Evolutionary conservation across 345 rosid species (phyloP).

Genomic region (Isatis tinctoria): DNA sequence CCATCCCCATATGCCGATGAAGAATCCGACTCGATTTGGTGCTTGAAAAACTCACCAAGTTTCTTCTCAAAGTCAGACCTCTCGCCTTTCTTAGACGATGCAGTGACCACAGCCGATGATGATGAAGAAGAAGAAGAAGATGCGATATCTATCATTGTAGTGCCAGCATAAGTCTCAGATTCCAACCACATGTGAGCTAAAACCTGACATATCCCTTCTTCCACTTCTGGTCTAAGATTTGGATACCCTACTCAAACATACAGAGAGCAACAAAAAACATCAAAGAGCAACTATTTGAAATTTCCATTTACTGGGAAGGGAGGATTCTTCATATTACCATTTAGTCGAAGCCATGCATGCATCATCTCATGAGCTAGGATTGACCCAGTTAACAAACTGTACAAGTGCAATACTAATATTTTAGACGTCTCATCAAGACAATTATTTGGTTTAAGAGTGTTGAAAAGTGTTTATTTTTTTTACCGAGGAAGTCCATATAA

Average conservation of each 20-base stretch:
- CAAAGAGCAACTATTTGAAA: not conserved
- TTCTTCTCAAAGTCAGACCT: slow-evolving; percentile 89
- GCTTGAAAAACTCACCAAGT: slow-evolving; percentile 83
- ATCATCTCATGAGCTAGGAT: slow-evolving; percentile 99
- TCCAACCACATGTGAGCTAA: slow-evolving; percentile 98
- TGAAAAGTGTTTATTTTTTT: not conserved
- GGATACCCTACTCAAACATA: slow-evolving; percentile 57
- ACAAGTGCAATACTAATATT: not conserved
- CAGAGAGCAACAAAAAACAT: not conserved
- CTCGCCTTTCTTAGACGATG: slow-evolving; percentile 78
- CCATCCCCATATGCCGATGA: slow-evolving; percentile 93
- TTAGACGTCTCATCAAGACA: slow-evolving; percentile 6
- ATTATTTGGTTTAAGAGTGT: not conserved
- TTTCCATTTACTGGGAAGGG: not conserved
- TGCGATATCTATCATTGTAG: slow-evolving; percentile 35
- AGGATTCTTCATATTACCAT: slow-evolving; percentile 44
- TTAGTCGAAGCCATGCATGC: slow-evolving; percentile 99
- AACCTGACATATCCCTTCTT: slow-evolving; percentile 98
- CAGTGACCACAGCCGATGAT: slow-evolving; percentile 42
- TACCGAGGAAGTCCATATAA: slow-evolving; percentile 95
- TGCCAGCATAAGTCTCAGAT: slow-evolving; percentile 59
- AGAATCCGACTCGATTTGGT: slow-evolving; percentile 77
- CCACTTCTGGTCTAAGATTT: slow-evolving; percentile 83
- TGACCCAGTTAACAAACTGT: slow-evolving; percentile 91
- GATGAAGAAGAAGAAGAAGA: slow-evolving; percentile 52